These are phyloP conservation scores for Syzygium aromaticum DNA, from an alignment of 345 rosid species.

Conservation along the genomic window DNA sequence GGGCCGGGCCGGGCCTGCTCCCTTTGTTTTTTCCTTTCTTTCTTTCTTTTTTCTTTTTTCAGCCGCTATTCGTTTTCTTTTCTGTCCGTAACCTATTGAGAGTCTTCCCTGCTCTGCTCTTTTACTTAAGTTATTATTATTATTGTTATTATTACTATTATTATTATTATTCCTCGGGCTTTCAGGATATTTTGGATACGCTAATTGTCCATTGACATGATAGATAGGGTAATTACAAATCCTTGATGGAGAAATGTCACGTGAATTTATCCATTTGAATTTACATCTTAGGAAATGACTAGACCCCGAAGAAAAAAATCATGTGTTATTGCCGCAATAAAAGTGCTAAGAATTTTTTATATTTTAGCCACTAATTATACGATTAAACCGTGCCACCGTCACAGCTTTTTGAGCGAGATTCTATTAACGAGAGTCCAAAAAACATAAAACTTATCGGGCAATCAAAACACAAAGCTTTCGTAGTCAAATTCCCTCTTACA, in stretches of 20 bases:
- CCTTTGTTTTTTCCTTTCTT: background rate
- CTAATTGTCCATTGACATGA: accelerated
- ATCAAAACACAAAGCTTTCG: no score
- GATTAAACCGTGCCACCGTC: no score
- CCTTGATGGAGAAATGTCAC: background rate
- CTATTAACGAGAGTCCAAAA: no score
- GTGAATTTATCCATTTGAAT: background rate
- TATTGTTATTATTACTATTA: background rate
- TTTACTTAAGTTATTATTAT: background rate
- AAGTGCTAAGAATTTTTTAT: no score
- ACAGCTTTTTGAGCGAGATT: no score
- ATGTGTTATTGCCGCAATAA: no score
- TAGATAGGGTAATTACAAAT: no score
- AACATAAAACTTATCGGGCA: no score
- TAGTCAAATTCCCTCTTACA: no score
- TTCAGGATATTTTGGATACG: background rate
- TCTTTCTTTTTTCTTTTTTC: background rate
- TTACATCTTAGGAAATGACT: background rate
- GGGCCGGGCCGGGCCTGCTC: background rate
- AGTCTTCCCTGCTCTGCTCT: background rate
- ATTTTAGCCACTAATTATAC: no score
- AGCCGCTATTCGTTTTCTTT: background rate
- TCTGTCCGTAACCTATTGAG: background rate
- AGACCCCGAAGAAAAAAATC: background rate
- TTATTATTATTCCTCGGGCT: background rate